A percentile compares a stretch with the other conserved stretches of the same genome.
Conservation (phyloP, 2,329 filamentous ascomycete species). For the Meredithiella fracta region DNA sequence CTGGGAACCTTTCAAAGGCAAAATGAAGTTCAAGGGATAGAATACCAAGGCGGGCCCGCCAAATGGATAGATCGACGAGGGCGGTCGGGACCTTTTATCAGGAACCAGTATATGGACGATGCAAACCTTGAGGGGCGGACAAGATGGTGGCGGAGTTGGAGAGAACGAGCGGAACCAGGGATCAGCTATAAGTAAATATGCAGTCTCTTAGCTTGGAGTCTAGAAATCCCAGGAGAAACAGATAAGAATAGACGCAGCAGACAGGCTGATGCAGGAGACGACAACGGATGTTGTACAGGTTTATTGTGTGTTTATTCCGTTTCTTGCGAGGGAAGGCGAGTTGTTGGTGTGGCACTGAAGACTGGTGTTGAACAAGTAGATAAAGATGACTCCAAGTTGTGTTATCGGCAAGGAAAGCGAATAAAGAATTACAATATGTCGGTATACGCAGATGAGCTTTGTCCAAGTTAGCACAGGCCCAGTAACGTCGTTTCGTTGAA, state of each 20-base stretch:
- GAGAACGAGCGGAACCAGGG: neutral
- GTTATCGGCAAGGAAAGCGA: neutral
- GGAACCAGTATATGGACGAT: neutral
- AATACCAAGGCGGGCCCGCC: neutral
- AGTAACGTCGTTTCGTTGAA: neutral
- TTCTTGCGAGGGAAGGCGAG: neutral
- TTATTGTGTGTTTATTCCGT: neutral
- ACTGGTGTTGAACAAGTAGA: neutral
- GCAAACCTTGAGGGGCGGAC: neutral
- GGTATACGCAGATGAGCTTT: slow-evolving; percentile 12
- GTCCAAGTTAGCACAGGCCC: slow-evolving; percentile 8
- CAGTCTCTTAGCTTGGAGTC: too few species aligned
- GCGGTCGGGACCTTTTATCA: neutral
- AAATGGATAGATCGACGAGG: neutral
- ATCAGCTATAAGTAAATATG: neutral
- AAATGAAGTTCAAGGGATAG: slow-evolving; percentile 1
- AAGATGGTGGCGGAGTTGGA: slow-evolving; percentile 1
- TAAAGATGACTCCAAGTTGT: neutral
- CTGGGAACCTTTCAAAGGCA: neutral
- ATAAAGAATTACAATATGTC: slow-evolving; percentile 3
- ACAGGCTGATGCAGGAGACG: neutral
- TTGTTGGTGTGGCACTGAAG: neutral
- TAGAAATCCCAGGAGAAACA: neutral
- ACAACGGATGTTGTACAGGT: neutral
- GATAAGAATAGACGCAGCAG: neutral